phyloP scores from a whole-genome alignment of 257 asterid species.

The Primulina tabacum region DNA sequence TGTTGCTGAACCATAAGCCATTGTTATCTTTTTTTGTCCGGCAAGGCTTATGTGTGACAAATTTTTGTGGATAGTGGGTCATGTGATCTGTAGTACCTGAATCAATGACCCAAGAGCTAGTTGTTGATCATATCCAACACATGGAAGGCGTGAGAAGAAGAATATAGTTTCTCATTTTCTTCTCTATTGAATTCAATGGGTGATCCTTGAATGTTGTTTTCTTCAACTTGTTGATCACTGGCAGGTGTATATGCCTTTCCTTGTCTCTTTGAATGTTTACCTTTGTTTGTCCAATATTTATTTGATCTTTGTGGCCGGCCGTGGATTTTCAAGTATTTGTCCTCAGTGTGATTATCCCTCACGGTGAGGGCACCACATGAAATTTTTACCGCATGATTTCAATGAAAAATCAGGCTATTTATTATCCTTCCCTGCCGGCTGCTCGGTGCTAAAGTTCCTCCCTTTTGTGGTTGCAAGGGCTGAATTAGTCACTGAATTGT shows the following conservation, averaged over 20 bases:
- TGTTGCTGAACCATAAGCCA: conserved; percentile 14
- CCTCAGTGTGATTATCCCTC: background rate
- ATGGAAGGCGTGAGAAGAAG: background rate
- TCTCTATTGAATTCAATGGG: background rate
- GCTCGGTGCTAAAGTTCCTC: background rate
- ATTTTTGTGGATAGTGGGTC: background rate
- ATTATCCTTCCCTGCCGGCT: background rate
- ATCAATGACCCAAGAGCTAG: conserved; percentile 10
- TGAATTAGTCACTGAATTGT: background rate
- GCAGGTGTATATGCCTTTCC: background rate
- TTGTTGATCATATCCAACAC: background rate
- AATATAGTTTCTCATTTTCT: background rate
- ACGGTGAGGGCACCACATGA: background rate
- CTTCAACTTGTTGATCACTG: background rate
- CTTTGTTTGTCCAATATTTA: background rate
- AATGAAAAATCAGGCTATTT: background rate
- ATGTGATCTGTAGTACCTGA: conserved; percentile 19
- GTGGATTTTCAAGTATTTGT: background rate
- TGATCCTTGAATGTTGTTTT: background rate
- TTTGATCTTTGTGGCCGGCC: background rate
- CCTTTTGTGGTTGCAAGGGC: background rate
- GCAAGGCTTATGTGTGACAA: background rate
- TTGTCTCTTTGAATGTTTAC: background rate
- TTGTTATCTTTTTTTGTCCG: conserved; percentile 1
- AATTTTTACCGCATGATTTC: too few relatives aligned